phyloP scores from a whole-genome alignment of 2,329 filamentous ascomycete species.

The Neofusicoccum ribis region DNA sequence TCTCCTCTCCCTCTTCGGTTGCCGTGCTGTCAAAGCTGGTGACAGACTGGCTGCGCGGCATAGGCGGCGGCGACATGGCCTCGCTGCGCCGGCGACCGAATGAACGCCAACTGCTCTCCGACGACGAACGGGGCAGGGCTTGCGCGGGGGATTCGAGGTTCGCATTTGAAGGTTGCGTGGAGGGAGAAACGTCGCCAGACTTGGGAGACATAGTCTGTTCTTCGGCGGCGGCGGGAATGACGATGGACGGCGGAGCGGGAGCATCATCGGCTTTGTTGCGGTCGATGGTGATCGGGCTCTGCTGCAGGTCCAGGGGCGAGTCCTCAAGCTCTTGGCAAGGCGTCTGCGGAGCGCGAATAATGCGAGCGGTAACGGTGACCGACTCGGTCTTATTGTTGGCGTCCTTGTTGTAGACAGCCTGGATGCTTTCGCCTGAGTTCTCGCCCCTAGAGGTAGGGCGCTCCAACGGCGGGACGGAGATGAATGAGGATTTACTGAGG shows the following conservation, averaged over 20 bases:
- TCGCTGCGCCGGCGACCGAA: conserved; percentile 41
- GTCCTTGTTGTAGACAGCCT: conserved; percentile 41
- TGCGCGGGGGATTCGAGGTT: conserved; percentile 7
- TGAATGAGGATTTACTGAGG: conserved; percentile 28
- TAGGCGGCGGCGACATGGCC: conserved; percentile 30
- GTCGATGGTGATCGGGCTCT: conserved; percentile 64
- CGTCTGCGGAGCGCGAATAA: conserved; percentile 58
- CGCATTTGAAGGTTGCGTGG: conserved; percentile 5
- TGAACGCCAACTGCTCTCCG: conserved; percentile 40
- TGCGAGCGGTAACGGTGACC: conserved; percentile 84
- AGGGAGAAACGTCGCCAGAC: conserved; percentile 11
- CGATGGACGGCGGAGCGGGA: conserved; percentile 23
- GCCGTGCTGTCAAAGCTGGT: conserved; percentile 38
- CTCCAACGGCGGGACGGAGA: conserved; percentile 23
- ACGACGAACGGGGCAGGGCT: conserved; percentile 38
- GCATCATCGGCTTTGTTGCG: conserved; percentile 30
- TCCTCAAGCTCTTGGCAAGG: conserved; percentile 49
- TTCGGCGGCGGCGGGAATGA: conserved; percentile 30
- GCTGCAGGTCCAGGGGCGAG: conserved; percentile 51
- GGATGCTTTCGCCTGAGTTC: conserved; percentile 22
- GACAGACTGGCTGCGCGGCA: conserved; percentile 28
- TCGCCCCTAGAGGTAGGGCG: conserved; percentile 9
- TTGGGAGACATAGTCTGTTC: conserved; percentile 10
- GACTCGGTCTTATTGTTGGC: conserved; percentile 62
- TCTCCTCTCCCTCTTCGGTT: conserved; percentile 42